Evolutionary conservation across 331 rosid genomes (phyloP), one percentile per base, ranked within the genome.

Genomic region (Rhamnella rubrinervis): DNA sequence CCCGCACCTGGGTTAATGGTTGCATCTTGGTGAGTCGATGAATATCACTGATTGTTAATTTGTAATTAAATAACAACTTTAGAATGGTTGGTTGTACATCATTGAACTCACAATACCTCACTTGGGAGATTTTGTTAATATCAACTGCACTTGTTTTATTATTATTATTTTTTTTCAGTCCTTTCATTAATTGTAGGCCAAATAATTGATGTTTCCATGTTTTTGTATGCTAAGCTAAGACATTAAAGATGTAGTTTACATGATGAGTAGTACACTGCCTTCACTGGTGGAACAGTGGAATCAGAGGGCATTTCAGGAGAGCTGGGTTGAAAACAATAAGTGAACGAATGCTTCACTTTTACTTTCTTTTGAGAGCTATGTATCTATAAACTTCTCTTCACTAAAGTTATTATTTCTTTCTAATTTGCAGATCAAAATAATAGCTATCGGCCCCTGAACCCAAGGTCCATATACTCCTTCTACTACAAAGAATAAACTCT

Each of bases 391-490:
- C 14, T 37, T 47, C 25, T 63, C 67, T 31, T 80, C 68, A 71
- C 40, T 20, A 6, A 37, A 44, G 25, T 55, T 14, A 23, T 71
- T 66, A 52, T 51, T 52, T 69, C 60, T 55, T 63, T 71, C 77
- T 57, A n/a, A 25, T 76, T 76, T 73, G 63, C 92, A 91, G 96
- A 95, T 91, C 80, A 58, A 78, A 85, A 79, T 63, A 88, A 84
- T 31, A 80, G 31, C 82, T 91, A 66, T 71, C 86, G 63, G 63
- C 25, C 75, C 53, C 79, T 87, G 73, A 4, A 9, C 5, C 7
- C 79, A 55, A 86, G 96, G 99, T 91, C 74, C 68, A 63, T 47
- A 57, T 65, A 59, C 68, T 59, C 35, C 53, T 26, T 21, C 40
- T 53, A 19, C 70, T 62, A 60, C 59, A 44, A 58, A 31, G 50